phyloP scores from a whole-genome alignment of 345 rosid species.

The Clarkia xantiana region DNA sequence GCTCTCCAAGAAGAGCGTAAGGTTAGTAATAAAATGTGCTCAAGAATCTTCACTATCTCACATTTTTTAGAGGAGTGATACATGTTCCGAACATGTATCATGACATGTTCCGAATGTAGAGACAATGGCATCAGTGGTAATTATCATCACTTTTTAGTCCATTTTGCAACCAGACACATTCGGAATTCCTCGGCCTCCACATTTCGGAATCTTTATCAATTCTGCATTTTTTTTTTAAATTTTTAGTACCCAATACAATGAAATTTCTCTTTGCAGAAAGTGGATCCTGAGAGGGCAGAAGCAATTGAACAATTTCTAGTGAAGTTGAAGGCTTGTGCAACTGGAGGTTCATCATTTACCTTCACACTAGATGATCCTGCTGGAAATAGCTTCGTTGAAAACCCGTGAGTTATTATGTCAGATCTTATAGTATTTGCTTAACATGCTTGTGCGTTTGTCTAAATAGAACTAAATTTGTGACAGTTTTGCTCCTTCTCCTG shows the following conservation, averaged over 20 bases:
- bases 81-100: no score
- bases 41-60: slow-evolving; percentile 1
- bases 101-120: no score
- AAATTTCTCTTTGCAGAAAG: slow-evolving; percentile 41
- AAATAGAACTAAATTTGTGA: not conserved
- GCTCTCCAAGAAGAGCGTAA: slow-evolving; percentile 91
- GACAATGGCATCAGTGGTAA: no score
- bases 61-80: no score
- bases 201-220: no score
- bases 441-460: no score
- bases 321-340: slow-evolving; percentile 71
- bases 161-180: no score
- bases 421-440: not conserved
- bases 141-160: no score
- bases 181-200: no score
- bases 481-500: slow-evolving; percentile 80
- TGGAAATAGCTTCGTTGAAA: slow-evolving; percentile 94
- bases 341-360: slow-evolving; percentile 48
- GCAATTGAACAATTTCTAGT: slow-evolving; percentile 68
- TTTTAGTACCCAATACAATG: slow-evolving; percentile 2
- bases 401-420: slow-evolving; percentile 48
- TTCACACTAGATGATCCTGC: slow-evolving; percentile 84
- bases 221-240: no score
- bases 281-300: slow-evolving; percentile 78
- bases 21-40: slow-evolving; percentile 21